Conservation (phyloP, 169 alveolate genomes). For the Plasmodium vinckei region DNA sequence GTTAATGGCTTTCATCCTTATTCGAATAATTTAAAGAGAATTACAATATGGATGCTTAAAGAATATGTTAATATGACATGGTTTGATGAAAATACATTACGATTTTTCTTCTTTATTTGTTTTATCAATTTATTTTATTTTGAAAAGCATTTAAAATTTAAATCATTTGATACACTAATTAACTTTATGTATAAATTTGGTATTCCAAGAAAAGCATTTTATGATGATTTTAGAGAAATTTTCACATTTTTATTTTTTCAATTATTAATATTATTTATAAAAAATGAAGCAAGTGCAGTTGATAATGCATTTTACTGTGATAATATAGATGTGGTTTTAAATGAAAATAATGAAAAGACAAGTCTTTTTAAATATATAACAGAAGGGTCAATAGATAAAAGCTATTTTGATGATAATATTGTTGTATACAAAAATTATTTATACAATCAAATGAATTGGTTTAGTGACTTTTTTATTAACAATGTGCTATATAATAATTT, state of each 20-base stretch:
- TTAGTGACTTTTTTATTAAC: constrained; percentile 53
- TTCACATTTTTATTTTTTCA: constrained; percentile 69
- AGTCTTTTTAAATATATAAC: constrained; percentile 14
- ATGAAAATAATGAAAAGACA: constrained; percentile 29
- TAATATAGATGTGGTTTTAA: constrained; percentile 12
- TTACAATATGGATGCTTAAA: constrained; percentile 43
- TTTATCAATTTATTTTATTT: constrained; percentile 64
- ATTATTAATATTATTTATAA: constrained; percentile 56
- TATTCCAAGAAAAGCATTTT: constrained; percentile 39
- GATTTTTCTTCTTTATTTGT: constrained; percentile 40
- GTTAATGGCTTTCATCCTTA: constrained; percentile 47
- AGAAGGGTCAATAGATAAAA: not conserved
- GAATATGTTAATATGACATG: constrained; percentile 35
- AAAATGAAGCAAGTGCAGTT: constrained; percentile 24
- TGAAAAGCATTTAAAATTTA: constrained; percentile 65
- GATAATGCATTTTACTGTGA: constrained; percentile 33
- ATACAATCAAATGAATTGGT: constrained; percentile 26
- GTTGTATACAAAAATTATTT: constrained; percentile 7
- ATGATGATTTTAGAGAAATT: constrained; percentile 58
- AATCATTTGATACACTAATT: constrained; percentile 50
- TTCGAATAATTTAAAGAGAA: constrained; percentile 59
- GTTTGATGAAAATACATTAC: constrained; percentile 42
- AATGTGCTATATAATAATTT: constrained; percentile 55
- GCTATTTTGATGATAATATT: not conserved
- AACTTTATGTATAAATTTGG: constrained; percentile 66